Percentiles rank a stretch among this genome's conserved stretches.
Conservation (phyloP, 1,284 basidiomycete genomes). For the Termitomyces sp. region DNA sequence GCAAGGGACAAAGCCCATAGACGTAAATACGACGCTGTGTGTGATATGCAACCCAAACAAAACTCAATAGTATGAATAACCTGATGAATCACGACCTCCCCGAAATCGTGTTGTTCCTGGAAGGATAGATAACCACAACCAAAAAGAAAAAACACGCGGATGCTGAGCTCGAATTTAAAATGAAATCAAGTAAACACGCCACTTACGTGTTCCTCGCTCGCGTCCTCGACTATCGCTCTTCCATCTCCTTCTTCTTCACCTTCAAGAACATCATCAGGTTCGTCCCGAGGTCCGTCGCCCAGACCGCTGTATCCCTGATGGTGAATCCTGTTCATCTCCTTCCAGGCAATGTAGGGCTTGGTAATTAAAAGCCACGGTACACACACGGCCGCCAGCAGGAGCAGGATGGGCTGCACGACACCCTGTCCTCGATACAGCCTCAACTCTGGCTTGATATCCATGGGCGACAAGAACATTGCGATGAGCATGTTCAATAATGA, state of each 20-base stretch:
- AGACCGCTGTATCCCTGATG: conserved; percentile 82
- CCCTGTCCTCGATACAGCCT: conserved; percentile 88
- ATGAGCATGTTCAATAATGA: conserved; percentile 95
- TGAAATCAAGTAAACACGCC: not conserved
- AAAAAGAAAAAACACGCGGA: conserved; percentile 3
- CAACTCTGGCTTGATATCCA: conserved; percentile 63
- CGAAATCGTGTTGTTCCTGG: conserved; percentile 81
- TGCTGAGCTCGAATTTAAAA: not conserved
- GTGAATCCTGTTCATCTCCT: conserved; percentile 84
- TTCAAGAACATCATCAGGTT: conserved; percentile 58
- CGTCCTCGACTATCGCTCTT: conserved; percentile 63
- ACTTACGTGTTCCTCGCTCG: conserved; percentile 64
- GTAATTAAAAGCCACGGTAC: conserved; percentile 93
- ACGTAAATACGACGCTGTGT: conserved; percentile 98
- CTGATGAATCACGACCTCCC: conserved; percentile 95
- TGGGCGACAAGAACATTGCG: conserved; percentile 89
- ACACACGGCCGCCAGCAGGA: conserved; percentile 81
- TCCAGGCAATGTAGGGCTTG: conserved; percentile 93
- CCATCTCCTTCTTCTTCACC: conserved; percentile 87
- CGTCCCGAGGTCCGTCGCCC: conserved; percentile 34
- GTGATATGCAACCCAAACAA: conserved; percentile 97
- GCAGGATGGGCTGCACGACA: conserved; percentile 78
- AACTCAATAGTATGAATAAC: conserved; percentile 99
- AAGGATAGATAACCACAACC: not conserved
- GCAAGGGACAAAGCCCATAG: conserved; percentile 98